Evolutionary conservation across 345 rosid genomes (phyloP).

Genomic region (Streptanthus diversifolius): DNA sequence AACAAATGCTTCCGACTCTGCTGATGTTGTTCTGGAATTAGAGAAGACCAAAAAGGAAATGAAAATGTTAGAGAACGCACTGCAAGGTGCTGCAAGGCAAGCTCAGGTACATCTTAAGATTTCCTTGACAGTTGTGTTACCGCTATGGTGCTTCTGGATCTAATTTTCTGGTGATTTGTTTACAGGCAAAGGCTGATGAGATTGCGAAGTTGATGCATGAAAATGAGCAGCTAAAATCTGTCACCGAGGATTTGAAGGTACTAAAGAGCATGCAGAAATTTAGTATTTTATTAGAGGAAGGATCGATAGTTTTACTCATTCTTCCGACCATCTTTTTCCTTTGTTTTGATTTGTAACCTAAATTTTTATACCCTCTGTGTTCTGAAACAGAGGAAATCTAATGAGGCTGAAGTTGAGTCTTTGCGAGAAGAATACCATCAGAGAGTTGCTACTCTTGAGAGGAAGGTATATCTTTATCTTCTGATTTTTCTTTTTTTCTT

Average conservation of each 20-base stretch:
- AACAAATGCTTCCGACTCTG: slow-evolving; percentile 40
- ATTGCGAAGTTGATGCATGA: slow-evolving; percentile 92
- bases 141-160: slow-evolving; percentile 17
- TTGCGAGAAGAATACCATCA: slow-evolving; percentile 98
- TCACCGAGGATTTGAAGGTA: slow-evolving; percentile 89
- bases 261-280: slow-evolving; percentile 17
- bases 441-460: slow-evolving; percentile 90
- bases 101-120: slow-evolving; percentile 71
- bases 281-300: slow-evolving; percentile 17
- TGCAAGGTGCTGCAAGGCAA: slow-evolving; percentile 99
- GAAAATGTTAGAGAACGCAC: slow-evolving; percentile 93
- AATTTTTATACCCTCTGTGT: slow-evolving; percentile 27
- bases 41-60: slow-evolving; percentile 80
- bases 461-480: slow-evolving; percentile 58
- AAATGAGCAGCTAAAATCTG: slow-evolving; percentile 83
- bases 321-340: background rate
- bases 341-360: slow-evolving; percentile 5
- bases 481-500: background rate
- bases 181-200: slow-evolving; percentile 99
- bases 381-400: slow-evolving; percentile 74
- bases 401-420: slow-evolving; percentile 90
- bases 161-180: slow-evolving; percentile 7
- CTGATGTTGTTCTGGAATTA: slow-evolving; percentile 50
- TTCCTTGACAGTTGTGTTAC: slow-evolving; percentile 10
- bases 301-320: background rate